Conservation (phyloP, 2,329 filamentous ascomycete species). For the Aspergillus luchuensis region DNA sequence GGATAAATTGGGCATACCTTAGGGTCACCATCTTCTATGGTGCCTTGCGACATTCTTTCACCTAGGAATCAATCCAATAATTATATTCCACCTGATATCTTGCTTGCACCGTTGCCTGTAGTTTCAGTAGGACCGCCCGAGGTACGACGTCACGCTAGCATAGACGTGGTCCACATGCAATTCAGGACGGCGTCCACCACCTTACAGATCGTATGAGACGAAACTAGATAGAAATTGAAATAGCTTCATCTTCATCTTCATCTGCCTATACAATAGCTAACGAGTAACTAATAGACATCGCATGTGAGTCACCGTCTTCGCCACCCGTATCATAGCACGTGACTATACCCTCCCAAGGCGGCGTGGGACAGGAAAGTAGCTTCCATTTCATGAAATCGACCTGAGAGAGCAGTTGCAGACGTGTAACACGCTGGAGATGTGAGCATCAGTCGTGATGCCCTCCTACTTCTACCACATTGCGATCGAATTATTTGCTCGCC, state of each 20-base stretch:
- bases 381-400: background rate
- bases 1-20: conserved; percentile 29
- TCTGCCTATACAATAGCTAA: too few species aligned
- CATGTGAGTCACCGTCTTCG: background rate
- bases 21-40: conserved; percentile 21
- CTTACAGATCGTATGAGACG: too few species aligned
- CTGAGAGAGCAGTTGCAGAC: background rate
- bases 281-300: background rate
- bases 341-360: conserved; percentile 8
- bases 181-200: background rate
- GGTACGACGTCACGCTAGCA: background rate
- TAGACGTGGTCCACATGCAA: background rate
- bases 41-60: conserved; percentile 23
- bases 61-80: conserved; percentile 13
- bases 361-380: background rate
- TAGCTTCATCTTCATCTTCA: too few species aligned
- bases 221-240: too few species aligned
- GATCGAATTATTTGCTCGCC: conserved; percentile 58
- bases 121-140: background rate
- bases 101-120: background rate
- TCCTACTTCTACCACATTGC: conserved; percentile 66
- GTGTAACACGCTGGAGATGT: conserved; percentile 6
- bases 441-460: conserved; percentile 53
- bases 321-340: conserved; percentile 8
- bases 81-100: background rate